Percentiles rank a stretch among this genome's conserved stretches.
Evolutionary conservation across 805 yeast genomes (phyloP).

Genomic region (Brettanomyces naardenensis): DNA sequence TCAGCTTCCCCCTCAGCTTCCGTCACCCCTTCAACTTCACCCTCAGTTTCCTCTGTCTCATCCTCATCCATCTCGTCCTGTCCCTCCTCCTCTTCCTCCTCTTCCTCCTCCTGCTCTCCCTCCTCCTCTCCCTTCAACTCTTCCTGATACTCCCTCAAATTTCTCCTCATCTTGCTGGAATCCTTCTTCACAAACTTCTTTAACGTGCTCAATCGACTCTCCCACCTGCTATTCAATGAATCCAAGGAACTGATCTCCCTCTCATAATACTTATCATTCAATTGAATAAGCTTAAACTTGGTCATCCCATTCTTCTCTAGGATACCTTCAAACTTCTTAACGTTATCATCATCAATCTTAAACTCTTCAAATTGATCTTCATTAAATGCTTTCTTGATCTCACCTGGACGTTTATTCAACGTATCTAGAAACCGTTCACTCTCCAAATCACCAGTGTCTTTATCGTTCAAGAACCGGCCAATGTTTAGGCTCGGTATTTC

Average conservation of each 20-base stretch:
- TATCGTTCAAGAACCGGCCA: no score
- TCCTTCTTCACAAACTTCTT: constrained; percentile 9
- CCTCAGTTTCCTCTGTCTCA: constrained; percentile 4
- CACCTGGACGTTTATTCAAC: background rate
- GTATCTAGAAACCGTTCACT: constrained; percentile 8
- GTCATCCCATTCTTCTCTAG: constrained; percentile 16
- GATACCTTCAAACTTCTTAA: constrained; percentile 12
- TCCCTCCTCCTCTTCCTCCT: constrained; percentile 6
- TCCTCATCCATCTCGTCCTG: constrained; percentile 7
- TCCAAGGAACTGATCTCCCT: constrained; percentile 15
- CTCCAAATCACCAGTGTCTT: constrained; percentile 3
- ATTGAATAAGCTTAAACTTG: constrained; percentile 22
- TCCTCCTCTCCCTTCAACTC: constrained; percentile 1
- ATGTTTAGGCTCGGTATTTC: constrained; percentile 17
- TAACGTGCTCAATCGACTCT: constrained; percentile 9
- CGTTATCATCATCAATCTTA: constrained; percentile 12
- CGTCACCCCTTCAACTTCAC: background rate
- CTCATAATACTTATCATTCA: constrained; percentile 21
- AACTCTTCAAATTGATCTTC: constrained; percentile 7
- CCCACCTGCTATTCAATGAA: constrained; percentile 22
- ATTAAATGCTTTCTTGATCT: constrained; percentile 4
- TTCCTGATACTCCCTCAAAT: no score
- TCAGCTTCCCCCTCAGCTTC: constrained; percentile 2
- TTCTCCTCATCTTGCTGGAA: constrained; percentile 7
- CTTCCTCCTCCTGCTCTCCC: constrained; percentile 4